phyloP scores from a whole-genome alignment of 345 rosid genomes.

The Hibiscus tridactylites region DNA sequence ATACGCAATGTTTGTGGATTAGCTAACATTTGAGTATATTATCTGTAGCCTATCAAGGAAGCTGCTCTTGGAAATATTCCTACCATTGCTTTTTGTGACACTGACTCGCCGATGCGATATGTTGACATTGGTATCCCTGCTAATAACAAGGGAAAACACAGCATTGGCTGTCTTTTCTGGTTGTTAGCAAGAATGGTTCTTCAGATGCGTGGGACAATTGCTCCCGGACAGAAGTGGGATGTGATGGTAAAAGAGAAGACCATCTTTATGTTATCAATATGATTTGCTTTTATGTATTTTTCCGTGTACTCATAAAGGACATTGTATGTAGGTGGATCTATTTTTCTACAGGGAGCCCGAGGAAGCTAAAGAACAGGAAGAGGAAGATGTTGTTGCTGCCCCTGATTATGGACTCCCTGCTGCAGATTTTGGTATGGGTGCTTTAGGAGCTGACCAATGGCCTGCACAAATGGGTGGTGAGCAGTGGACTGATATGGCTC shows the following conservation, averaged over 20 bases:
- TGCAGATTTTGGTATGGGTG: conserved; percentile 22
- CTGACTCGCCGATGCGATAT: conserved; percentile 88
- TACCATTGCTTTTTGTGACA: conserved; percentile 91
- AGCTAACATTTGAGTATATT: not conserved
- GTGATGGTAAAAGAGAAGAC: conserved; percentile 46
- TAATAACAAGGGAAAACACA: conserved; percentile 93
- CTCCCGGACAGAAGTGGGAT: conserved; percentile 72
- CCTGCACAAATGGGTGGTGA: conserved; percentile 38
- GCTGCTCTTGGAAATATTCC: conserved; percentile 94
- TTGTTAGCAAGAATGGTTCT: conserved; percentile 94
- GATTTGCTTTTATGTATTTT: not conserved
- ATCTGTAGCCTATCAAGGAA: conserved; percentile 87
- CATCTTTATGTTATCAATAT: not conserved
- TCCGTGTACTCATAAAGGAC: not conserved
- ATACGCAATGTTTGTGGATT: not conserved
- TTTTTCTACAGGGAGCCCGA: conserved; percentile 82
- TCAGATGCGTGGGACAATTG: conserved; percentile 93
- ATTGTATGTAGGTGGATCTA: conserved; percentile 44
- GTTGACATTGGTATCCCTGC: conserved; percentile 96
- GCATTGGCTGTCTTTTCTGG: conserved; percentile 95
- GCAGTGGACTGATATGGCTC: conserved; percentile 53
- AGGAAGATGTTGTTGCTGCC: conserved; percentile 43
- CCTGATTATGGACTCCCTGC: conserved; percentile 39
- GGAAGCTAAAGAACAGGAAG: conserved; percentile 53
- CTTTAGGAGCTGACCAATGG: conserved; percentile 45